Conservation (phyloP, 139 green algal genomes). For the Haematococcus sp. region DNA sequence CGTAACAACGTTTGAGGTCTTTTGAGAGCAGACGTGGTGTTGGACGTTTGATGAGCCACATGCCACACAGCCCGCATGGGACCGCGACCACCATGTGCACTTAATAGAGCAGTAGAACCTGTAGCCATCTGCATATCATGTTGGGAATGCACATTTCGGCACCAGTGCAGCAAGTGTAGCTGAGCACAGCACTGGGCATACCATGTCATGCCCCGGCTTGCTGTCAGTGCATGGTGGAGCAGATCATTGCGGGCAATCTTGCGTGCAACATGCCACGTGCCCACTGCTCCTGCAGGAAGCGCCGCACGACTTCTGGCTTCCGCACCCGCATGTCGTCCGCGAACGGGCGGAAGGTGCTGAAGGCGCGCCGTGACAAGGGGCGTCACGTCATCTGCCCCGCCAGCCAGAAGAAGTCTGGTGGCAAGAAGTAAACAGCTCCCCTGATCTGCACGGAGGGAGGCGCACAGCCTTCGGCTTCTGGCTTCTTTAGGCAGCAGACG, state of each 20-base stretch:
- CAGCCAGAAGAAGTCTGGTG: conserved; percentile 34
- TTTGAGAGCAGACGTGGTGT: background rate
- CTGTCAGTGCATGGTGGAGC: background rate
- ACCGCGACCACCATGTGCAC: too few relatives aligned
- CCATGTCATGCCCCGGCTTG: background rate
- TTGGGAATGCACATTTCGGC: too few relatives aligned
- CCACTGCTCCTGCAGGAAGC: conserved; percentile 66
- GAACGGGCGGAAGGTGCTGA: conserved; percentile 63
- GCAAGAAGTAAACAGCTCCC: conserved; percentile 54
- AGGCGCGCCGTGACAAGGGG: conserved; percentile 59
- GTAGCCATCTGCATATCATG: too few relatives aligned
- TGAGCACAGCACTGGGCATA: too few relatives aligned
- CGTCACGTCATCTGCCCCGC: conserved; percentile 63
- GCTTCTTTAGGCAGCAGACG: too few relatives aligned
- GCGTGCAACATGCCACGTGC: background rate
- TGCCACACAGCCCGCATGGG: background rate
- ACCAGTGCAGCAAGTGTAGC: too few relatives aligned
- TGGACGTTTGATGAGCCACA: background rate
- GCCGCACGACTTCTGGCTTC: conserved; percentile 70
- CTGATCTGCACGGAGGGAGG: background rate
- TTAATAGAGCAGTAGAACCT: too few relatives aligned
- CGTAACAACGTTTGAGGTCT: too few relatives aligned
- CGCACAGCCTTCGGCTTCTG: too few relatives aligned
- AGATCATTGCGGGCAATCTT: background rate
- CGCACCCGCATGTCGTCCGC: conserved; percentile 58